phyloP scores from a whole-genome alignment of 1,284 basidiomycete species.

The Xerocomus minutiporus region DNA sequence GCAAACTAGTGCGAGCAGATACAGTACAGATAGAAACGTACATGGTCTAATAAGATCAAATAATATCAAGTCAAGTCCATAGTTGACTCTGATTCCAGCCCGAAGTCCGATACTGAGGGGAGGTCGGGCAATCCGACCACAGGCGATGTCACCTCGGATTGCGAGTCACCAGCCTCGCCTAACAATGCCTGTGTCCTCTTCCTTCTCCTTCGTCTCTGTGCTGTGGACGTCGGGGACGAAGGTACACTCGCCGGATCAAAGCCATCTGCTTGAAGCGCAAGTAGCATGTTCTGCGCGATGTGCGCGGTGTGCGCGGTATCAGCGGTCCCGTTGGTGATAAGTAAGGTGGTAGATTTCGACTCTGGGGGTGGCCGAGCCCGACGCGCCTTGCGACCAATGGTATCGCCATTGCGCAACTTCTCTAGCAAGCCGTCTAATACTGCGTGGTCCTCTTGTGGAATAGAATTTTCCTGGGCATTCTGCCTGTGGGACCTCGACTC shows the following conservation, averaged over 20 bases:
- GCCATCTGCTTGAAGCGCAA: slow-evolving; percentile 63
- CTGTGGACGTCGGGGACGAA: slow-evolving; percentile 30
- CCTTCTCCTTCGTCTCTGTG: slow-evolving; percentile 26
- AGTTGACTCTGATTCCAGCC: slow-evolving; percentile 23
- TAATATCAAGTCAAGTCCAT: slow-evolving; percentile 25
- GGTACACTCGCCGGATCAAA: slow-evolving; percentile 33
- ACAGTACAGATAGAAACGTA: slow-evolving; percentile 32
- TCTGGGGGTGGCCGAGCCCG: slow-evolving; percentile 42
- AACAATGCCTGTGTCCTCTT: slow-evolving; percentile 23
- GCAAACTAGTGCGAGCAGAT: slow-evolving; percentile 29
- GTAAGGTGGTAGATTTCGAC: slow-evolving; percentile 36
- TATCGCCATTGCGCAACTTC: slow-evolving; percentile 68
- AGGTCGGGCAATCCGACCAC: slow-evolving; percentile 40
- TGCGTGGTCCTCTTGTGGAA: slow-evolving; percentile 53
- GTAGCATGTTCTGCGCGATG: slow-evolving; percentile 69
- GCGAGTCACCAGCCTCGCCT: slow-evolving; percentile 31
- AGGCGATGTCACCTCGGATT: slow-evolving; percentile 31
- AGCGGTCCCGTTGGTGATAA: slow-evolving; percentile 15
- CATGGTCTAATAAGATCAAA: slow-evolving; percentile 22
- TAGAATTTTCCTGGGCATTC: slow-evolving; percentile 44
- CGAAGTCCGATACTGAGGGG: slow-evolving; percentile 28
- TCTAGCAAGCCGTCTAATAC: slow-evolving; percentile 72
- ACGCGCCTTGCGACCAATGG: slow-evolving; percentile 54
- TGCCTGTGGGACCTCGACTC: slow-evolving; percentile 55
- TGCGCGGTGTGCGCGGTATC: slow-evolving; percentile 50